A percentile compares a stretch with the other conserved stretches of the same genome.
These are phyloP conservation scores for Diaporthe capsici DNA, from an alignment of 2,329 filamentous ascomycete genomes.

Conservation along the genomic window DNA sequence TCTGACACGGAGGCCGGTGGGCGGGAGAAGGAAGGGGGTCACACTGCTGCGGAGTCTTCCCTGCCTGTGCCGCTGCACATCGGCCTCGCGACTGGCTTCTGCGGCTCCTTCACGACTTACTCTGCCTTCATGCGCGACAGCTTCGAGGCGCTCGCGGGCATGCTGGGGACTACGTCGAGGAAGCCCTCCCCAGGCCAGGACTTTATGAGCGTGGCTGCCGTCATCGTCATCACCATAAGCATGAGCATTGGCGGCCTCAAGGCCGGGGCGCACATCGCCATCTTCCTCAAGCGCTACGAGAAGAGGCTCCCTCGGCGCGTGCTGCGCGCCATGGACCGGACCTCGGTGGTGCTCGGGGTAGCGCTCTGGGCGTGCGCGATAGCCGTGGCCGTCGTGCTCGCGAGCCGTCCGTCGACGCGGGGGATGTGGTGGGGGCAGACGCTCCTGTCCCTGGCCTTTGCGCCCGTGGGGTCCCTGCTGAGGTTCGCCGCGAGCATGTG, in stretches of 20 bases:
- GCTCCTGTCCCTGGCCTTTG: conserved; percentile 77
- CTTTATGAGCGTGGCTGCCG: conserved; percentile 73
- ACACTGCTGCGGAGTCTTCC: neutral
- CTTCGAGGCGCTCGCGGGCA: conserved; percentile 75
- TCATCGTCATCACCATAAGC: conserved; percentile 70
- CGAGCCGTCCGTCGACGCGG: conserved; percentile 62
- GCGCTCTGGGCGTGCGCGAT: conserved; percentile 72
- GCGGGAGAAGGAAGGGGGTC: neutral
- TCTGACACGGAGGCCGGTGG: neutral
- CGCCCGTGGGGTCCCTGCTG: conserved; percentile 72
- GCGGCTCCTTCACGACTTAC: conserved; percentile 79
- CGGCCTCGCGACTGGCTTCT: conserved; percentile 79
- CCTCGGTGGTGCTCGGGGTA: neutral
- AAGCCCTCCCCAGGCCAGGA: conserved; percentile 64
- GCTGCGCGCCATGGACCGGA: neutral
- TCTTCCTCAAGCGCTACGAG: conserved; percentile 61
- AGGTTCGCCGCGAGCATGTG: conserved; percentile 72
- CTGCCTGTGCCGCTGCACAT: conserved; percentile 76
- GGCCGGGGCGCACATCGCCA: conserved; percentile 73
- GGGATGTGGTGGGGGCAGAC: conserved; percentile 71
- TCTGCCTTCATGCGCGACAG: conserved; percentile 77
- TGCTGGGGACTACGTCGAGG: conserved; percentile 62
- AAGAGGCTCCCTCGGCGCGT: conserved; percentile 54
- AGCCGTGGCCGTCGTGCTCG: conserved; percentile 71
- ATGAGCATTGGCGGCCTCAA: conserved; percentile 70